Base-by-base conservation (phyloP, 305 asterid genomes). In the Solanum hybrid region DNA sequence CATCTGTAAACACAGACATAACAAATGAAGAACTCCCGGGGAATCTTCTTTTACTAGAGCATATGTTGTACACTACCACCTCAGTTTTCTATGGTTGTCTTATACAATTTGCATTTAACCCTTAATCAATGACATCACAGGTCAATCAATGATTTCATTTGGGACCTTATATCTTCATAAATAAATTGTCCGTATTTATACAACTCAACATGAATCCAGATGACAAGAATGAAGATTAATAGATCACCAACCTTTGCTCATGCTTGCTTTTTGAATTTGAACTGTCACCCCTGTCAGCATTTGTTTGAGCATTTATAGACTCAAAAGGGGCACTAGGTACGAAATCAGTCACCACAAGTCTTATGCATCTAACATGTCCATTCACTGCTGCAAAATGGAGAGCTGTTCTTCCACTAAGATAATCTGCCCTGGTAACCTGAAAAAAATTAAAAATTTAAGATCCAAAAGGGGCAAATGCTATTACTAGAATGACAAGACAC, bases 391-490 rank as follows among this genome's bases (percentile, higher is more conserved):
- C 98, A 90, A 98, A 98, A 96, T 98, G 99, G 34, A 98, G 98
- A 79, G 99, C 98, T 60, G 98, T 96, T 91, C 98, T 94, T 91
- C 98, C 99, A 79, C 98, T 95, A 60, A 98, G 98, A 94, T 96
- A 98, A 90, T 98, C 99, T 64, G 99, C 97, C 90, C 98, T 94
- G 22, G 94, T 94, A 32, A 97, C 98, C 98, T 97, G 91, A 93
- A 94, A 93, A 51, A 46, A 31, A 56, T 0, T 0, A 32, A 34
- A 34, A 34, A 34, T 34, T 34, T 31, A 20, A 84, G 75, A 84
- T 84, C 7, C 32, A 84, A 84, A 9, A 51, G 46, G 31, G 75
- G 31, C 1, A 84, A 84, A 5, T 84, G 38, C 40, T 84, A 38
- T 79, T 29, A 29, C 17, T 17, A n/a, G 34, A 75, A 88, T 12